Percentiles rank a stretch among this genome's conserved stretches.
phyloP scores from a whole-genome alignment of 768 basidiomycete genomes.

The Suillus plorans region DNA sequence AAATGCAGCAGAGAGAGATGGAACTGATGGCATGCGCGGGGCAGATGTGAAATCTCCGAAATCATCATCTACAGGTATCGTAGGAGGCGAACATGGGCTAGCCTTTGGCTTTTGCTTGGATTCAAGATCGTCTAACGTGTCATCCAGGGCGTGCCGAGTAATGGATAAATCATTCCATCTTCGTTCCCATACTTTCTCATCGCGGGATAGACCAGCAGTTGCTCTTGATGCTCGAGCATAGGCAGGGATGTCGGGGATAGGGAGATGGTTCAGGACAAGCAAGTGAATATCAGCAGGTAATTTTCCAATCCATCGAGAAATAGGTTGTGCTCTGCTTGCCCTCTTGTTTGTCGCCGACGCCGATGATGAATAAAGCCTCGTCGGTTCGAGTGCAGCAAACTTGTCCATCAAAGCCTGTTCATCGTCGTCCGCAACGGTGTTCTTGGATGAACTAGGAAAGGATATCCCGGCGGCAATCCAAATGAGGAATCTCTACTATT shows the following conservation, averaged over 20 bases:
- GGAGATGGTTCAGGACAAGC: slow-evolving; percentile 67
- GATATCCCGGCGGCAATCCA: slow-evolving; percentile 3
- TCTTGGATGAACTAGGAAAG: neutral
- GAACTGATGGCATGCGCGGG: slow-evolving; percentile 17
- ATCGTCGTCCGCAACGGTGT: neutral
- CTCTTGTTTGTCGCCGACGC: slow-evolving; percentile 20
- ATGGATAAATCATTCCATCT: slow-evolving; percentile 66
- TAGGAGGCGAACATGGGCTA: slow-evolving; percentile 52
- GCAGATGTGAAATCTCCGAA: slow-evolving; percentile 83
- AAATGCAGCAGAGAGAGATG: slow-evolving; percentile 12
- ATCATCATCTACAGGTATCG: slow-evolving; percentile 57
- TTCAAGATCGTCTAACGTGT: slow-evolving; percentile 63
- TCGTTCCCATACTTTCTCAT: slow-evolving; percentile 77
- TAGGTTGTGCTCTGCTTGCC: slow-evolving; percentile 17
- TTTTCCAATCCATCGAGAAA: slow-evolving; percentile 58
- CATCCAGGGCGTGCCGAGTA: slow-evolving; percentile 41
- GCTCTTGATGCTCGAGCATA: slow-evolving; percentile 71
- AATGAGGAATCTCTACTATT: slow-evolving; percentile 2
- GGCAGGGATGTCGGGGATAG: slow-evolving; percentile 77
- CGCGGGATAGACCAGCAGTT: slow-evolving; percentile 57
- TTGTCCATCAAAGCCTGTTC: slow-evolving; percentile 62
- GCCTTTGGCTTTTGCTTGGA: slow-evolving; percentile 28
- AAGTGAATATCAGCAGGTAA: slow-evolving; percentile 80
- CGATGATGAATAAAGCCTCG: slow-evolving; percentile 46
- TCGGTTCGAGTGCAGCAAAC: slow-evolving; percentile 83